Evolutionary conservation across 1,139 yeast genomes (phyloP), one percentile per base, ranked within the genome.

Genomic region (Yamadazyma mexicana): DNA sequence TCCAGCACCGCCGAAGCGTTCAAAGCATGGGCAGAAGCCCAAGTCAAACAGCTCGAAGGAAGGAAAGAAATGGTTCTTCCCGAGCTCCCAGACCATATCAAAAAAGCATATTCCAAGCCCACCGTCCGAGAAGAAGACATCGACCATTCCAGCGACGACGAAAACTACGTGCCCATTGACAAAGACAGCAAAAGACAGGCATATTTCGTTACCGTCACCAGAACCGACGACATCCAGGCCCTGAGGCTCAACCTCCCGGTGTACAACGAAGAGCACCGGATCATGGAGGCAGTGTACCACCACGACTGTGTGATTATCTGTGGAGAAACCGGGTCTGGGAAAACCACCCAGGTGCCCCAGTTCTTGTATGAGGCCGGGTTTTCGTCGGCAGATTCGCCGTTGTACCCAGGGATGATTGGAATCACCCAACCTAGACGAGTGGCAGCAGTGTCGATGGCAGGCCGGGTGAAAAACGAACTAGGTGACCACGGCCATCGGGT

Each of bases 391-490:
- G 73, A 73, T 1, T 79, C 88, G 17, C 81, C 78, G 9, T 44
- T 55, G 22, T 80, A 79, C 25, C 92, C 96, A 0, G 98, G 97
- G 1, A 83, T 91, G 86, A 87, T 92, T 54, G 98, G 97, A 41
- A 74, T 94, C 20, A 92, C 99, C 0, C 98, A 92, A 62, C 98
- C 99, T 0, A 79, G 99, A 69, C 79, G 99, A 66, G 98, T 92
- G 42, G 99, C 99, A 4, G 97, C 98, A 0, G 95, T 94, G 4
- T 87, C 98, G 4, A 92, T 94, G 98, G 92, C 98, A 1, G 75
- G 79, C 40, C 83, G 99, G 64, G 96, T 92, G 4, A 73, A 82
- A 0, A 71, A 74, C 31, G 99, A 92, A 59, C 65, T 92, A 43
- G 98, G 98, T 0, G 76, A 83, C 47, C 88, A 85, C 50, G 83